These are phyloP conservation scores for Polyplosphaeria fusca DNA, from an alignment of 495 filamentous ascomycete genomes.

Conservation along the genomic window DNA sequence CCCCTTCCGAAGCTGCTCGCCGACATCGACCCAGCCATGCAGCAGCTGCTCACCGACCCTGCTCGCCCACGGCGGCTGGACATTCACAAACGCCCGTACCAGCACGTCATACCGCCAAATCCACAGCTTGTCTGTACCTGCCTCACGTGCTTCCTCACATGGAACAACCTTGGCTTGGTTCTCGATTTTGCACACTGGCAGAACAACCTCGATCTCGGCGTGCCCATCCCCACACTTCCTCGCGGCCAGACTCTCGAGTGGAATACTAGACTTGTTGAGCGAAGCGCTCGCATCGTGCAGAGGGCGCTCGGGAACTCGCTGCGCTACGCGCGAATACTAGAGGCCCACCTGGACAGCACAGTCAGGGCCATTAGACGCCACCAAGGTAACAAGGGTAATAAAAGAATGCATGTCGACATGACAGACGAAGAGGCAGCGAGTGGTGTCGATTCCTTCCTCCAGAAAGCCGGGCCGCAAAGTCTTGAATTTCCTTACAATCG, in stretches of 20 bases:
- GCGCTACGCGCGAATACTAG: constrained; percentile 50
- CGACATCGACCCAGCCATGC: constrained; percentile 42
- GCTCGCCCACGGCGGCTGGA: constrained; percentile 40
- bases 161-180: constrained; percentile 51
- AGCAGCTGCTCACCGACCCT: constrained; percentile 38
- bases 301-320: constrained; percentile 46
- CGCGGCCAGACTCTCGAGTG: constrained; percentile 46
- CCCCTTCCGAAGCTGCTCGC: constrained; percentile 45
- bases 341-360: constrained; percentile 51
- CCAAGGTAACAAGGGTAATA: constrained; percentile 47
- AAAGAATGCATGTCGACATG: constrained; percentile 48
- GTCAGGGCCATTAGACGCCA: constrained; percentile 51
- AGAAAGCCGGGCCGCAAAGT: constrained; percentile 46
- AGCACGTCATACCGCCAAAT: constrained; percentile 48
- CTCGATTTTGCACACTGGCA: constrained; percentile 58
- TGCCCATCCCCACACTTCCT: constrained; percentile 51
- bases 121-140: constrained; percentile 49
- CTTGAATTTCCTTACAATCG: constrained; percentile 51
- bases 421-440: constrained; percentile 45
- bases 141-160: constrained; percentile 50
- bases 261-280: constrained; percentile 46
- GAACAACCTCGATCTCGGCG: constrained; percentile 46
- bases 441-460: constrained; percentile 50
- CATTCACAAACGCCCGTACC: constrained; percentile 48
- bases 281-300: constrained; percentile 43